Evolutionary conservation across 306 rosid genomes (phyloP), one percentile per base, ranked within the genome.

Genomic region (Sicyos baderoa): DNA sequence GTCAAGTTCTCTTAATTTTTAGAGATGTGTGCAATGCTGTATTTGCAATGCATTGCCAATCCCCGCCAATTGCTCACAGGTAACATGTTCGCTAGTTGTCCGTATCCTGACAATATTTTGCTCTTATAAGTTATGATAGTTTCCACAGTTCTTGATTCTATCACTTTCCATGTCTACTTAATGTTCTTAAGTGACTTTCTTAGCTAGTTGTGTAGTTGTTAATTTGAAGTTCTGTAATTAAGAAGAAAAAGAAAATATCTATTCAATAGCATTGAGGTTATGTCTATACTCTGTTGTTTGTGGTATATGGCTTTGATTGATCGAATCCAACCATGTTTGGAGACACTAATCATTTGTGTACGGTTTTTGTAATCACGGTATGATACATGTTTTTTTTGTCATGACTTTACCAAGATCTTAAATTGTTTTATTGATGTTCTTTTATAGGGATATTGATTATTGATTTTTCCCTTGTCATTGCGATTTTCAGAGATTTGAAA

Each of bases 41-140:
- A 58, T 89, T 93, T 2, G 86, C 98, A 13, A 89, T 93, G 97
- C 98, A 93, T 82, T 88, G 94, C 68, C 94, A 75, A 49, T 93
- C 89, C 57, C 97, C 90, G 0, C 94, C 97, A 40, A 77, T 93
- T 89, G 98, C 97, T 68, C 98, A 93, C 83, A 77, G 96, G 98
- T 89, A 88, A 62, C 75, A 42, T 62, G 62, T 47, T 59, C 27
- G 16, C 58, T 74, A 58, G 68, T 22, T 66, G 15, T 47, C 40
- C 14, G 22, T 22, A 47, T 48, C 44, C 21, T 5, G 22, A n/a
- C 40, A 47, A 45, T 48, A 11, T 22, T 5, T 47, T 2, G 42
- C 37, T 66, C 44, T 21, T 12, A 0, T 44, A 45, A 66, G 29
- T 8, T 22, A 23, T 22, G 6, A 3, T 66, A 48, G 15, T 4